Percentiles rank a stretch among this genome's conserved stretches.
phyloP scores from a whole-genome alignment of 768 basidiomycete genomes.

The Kwoniella botswanensis region DNA sequence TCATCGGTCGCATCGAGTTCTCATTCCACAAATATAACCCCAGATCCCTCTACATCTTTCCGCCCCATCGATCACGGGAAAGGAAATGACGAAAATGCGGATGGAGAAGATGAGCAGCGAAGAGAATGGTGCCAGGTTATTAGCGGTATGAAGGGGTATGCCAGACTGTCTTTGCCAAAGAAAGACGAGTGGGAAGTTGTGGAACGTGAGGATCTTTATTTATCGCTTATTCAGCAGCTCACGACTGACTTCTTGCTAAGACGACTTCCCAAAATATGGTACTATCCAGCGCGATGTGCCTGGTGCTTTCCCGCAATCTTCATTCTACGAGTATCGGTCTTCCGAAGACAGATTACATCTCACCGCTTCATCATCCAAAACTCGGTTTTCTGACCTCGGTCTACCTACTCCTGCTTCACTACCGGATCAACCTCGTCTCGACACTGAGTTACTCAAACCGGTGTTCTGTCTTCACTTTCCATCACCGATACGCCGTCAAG shows the following conservation, averaged over 20 bases:
- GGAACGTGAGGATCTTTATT: conserved; percentile 32
- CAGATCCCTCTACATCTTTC: neutral
- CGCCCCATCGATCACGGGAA: neutral
- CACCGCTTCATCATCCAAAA: conserved; percentile 16
- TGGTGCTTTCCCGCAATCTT: conserved; percentile 46
- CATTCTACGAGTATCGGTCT: conserved; percentile 9
- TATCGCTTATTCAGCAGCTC: neutral
- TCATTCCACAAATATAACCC: neutral
- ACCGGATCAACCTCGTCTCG: conserved; percentile 3
- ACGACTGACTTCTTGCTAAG: conserved; percentile 5
- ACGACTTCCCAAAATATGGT: conserved; percentile 20
- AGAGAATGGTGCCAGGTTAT: conserved; percentile 19
- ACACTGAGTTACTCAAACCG: conserved; percentile 30
- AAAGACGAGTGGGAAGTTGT: conserved; percentile 47
- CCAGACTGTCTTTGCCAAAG: conserved; percentile 2
- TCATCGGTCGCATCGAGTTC: conserved; percentile 21
- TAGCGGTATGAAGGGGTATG: conserved; percentile 15
- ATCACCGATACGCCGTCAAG: neutral
- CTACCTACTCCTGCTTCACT: conserved; percentile 14
- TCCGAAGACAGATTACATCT: neutral
- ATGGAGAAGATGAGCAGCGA: conserved; percentile 2
- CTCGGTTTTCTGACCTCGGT: conserved; percentile 22
- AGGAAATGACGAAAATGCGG: neutral
- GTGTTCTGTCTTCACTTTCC: conserved; percentile 36
- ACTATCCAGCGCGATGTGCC: conserved; percentile 31